phyloP scores from a whole-genome alignment of 192 early-diverging fungal genomes.

The Backusella psychrophila region DNA sequence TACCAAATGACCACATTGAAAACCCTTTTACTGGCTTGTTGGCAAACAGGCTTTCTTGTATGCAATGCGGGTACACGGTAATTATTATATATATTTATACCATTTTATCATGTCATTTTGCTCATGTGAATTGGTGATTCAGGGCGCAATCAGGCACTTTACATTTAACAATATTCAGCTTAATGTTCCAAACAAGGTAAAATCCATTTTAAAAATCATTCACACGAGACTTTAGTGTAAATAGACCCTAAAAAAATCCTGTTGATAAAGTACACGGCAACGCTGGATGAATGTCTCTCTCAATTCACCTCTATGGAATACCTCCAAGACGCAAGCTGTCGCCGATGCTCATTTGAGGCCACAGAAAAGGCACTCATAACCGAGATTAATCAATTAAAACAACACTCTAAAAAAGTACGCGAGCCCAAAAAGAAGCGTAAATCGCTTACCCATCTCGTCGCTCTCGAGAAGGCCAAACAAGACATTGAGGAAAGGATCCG shows the following conservation, averaged over 20 bases:
- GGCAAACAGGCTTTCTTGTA: constrained; percentile 74
- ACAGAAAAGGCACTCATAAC: constrained; percentile 36
- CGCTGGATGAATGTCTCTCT: constrained; percentile 50
- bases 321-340: constrained; percentile 65
- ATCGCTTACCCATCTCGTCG: constrained; percentile 14
- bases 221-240: background rate
- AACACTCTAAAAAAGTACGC: constrained; percentile 1
- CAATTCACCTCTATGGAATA: constrained; percentile 59
- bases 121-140: background rate
- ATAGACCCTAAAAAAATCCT: background rate
- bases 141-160: constrained; percentile 72
- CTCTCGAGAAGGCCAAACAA: constrained; percentile 4
- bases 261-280: constrained; percentile 37
- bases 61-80: constrained; percentile 73
- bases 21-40: constrained; percentile 79
- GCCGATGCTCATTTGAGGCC: constrained; percentile 57
- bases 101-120: constrained; percentile 4
- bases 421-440: constrained; percentile 19
- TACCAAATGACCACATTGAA: background rate
- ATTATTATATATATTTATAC: constrained; percentile 24
- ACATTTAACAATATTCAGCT: constrained; percentile 80
- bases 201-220: background rate
- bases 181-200: constrained; percentile 52
- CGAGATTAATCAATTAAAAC: constrained; percentile 36
- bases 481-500: constrained; percentile 21